phyloP scores from a whole-genome alignment of 2,329 filamentous ascomycete species.

The Elsinoe fawcettii region DNA sequence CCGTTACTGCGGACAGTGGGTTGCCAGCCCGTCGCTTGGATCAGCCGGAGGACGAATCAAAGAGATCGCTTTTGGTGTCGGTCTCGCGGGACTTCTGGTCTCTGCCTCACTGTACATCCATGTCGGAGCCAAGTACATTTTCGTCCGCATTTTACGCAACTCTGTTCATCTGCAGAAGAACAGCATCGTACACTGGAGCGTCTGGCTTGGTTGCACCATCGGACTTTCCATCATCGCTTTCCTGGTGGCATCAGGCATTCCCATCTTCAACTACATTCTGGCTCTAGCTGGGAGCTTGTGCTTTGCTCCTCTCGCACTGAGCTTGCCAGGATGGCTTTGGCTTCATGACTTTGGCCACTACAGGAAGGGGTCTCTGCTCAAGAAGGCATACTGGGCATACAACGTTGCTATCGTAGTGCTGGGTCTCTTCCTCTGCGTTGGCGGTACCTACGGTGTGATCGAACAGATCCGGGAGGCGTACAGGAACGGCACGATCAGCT shows the following conservation, averaged over 20 bases:
- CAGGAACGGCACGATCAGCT: slow-evolving; percentile 37
- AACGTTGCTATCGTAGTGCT: slow-evolving; percentile 39
- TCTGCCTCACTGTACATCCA: slow-evolving; percentile 22
- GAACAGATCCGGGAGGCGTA: slow-evolving; percentile 47
- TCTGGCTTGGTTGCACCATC: slow-evolving; percentile 43
- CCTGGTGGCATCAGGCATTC: slow-evolving; percentile 47
- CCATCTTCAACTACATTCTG: slow-evolving; percentile 48
- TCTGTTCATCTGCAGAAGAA: slow-evolving; percentile 47
- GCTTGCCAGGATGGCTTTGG: slow-evolving; percentile 45
- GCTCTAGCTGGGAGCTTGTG: slow-evolving; percentile 43
- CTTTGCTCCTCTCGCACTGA: slow-evolving; percentile 45
- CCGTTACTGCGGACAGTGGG: slow-evolving; percentile 54
- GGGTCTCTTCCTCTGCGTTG: slow-evolving; percentile 42
- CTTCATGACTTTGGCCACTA: slow-evolving; percentile 42
- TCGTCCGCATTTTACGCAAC: slow-evolving; percentile 48
- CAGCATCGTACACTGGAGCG: slow-evolving; percentile 44
- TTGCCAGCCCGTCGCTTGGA: slow-evolving; percentile 54
- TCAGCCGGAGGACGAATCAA: slow-evolving; percentile 52
- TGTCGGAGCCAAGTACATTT: slow-evolving; percentile 48
- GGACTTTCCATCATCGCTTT: slow-evolving; percentile 40
- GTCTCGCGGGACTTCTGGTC: slow-evolving; percentile 48
- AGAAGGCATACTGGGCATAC: slow-evolving; percentile 34
- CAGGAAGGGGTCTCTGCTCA: slow-evolving; percentile 29
- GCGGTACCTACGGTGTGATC: slow-evolving; percentile 45
- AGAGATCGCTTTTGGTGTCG: slow-evolving; percentile 55